Evolutionary conservation across 1,284 basidiomycete genomes (phyloP).

Genomic region (Pyrrhoderma noxium): DNA sequence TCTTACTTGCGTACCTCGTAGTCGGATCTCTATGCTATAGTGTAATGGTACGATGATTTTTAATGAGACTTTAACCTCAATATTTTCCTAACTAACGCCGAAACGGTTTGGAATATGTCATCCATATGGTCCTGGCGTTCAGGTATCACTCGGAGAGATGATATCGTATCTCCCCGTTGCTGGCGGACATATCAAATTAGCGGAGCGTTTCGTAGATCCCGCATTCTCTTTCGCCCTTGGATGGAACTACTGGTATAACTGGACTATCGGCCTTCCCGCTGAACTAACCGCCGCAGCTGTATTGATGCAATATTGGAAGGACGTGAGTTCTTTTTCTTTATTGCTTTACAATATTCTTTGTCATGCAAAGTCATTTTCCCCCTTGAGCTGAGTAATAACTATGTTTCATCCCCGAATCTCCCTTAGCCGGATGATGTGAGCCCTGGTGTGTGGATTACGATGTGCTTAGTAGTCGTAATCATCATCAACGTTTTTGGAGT

Average conservation of each 20-base stretch:
- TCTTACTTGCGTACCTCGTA: constrained; percentile 53
- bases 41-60: constrained; percentile 38
- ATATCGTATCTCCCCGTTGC: constrained; percentile 60
- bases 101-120: no score
- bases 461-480: constrained; percentile 66
- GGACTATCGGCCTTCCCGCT: constrained; percentile 65
- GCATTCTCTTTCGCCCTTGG: constrained; percentile 78
- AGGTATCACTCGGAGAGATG: constrained; percentile 53
- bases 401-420: constrained; percentile 23
- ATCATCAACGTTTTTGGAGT: constrained; percentile 73
- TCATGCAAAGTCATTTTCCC: neutral
- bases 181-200: constrained; percentile 74
- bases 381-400: constrained; percentile 18
- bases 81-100: no score
- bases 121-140: constrained; percentile 6
- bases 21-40: constrained; percentile 61
- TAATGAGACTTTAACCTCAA: neutral
- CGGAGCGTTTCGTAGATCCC: constrained; percentile 74
- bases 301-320: constrained; percentile 66
- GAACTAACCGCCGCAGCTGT: constrained; percentile 74
- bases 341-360: neutral
- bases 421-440: constrained; percentile 34
- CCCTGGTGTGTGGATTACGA: constrained; percentile 68
- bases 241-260: constrained; percentile 74
- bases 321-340: constrained; percentile 1